Base-by-base conservation (phyloP, 441 rosid genomes). In the Dalechampia spathulata region DNA sequence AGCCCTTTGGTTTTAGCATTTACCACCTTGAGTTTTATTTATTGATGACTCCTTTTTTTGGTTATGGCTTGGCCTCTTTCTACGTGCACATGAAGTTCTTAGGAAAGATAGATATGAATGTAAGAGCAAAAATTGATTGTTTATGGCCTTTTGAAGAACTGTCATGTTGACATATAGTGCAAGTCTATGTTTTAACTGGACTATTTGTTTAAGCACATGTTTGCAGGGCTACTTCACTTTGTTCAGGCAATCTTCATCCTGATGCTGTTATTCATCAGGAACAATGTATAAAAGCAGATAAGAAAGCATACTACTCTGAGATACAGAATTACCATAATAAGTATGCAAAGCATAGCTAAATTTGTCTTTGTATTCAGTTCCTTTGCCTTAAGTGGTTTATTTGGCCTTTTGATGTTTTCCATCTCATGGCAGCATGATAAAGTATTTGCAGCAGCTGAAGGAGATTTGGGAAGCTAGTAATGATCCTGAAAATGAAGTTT, bases 171-270 rank as follows among this genome's bases (percentile, higher is more conserved):
- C 32, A 11, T 55, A 23, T 53, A 50, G 37, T 32, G 49, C 58
- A 23, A 48, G 23, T 39, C 28, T 51, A 27, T 52, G 52, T 52
- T 60, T 44, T 34, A 51, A 49, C 49, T 52, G 49, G 63, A 58
- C 46, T 37, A 21, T 71, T 49, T 58, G 23, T 61, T 21, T 68
- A 58, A 71, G 59, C 61, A 57, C 58, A 20, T 77, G 66, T 63
- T 75, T 79, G 73, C 89, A 93, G 99, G 99, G 78, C 89, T 56
- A 67, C 66, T 63, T 75, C 82, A 53, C 79, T 93, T 70, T 82
- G 86, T 66, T 83, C 83, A 21, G 83, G 96, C 16, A 68, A 70
- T 71, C 78, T 77, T 62, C 99, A 93, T 58, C 99, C 97, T 60
- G 99, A 93, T 79, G 73, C 71, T 38, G 69, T 90, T 47, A 66